A percentile compares a stretch with the other conserved stretches of the same genome.
Evolutionary conservation across 2,329 filamentous ascomycete species (phyloP).

Genomic region (Rhynchosporium graminicola): DNA sequence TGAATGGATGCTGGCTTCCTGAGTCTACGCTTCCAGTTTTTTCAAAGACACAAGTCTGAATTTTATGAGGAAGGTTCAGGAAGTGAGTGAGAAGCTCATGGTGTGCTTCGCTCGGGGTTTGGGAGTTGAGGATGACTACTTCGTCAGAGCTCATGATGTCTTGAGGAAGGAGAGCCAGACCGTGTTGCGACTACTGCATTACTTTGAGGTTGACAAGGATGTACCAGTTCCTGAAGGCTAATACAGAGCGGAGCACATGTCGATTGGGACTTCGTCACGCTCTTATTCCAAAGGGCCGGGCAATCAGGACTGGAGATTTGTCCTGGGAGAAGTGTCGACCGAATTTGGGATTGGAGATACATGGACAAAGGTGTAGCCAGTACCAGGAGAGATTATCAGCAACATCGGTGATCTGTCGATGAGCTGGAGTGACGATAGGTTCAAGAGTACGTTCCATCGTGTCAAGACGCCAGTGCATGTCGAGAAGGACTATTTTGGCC

Average conservation of each 20-base stretch:
- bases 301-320: slow-evolving; percentile 66
- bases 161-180: slow-evolving; percentile 51
- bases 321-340: slow-evolving; percentile 60
- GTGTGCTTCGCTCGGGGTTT: slow-evolving; percentile 55
- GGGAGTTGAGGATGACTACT: slow-evolving; percentile 55
- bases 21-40: slow-evolving; percentile 42
- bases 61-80: slow-evolving; percentile 42
- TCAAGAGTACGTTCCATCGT: slow-evolving; percentile 66
- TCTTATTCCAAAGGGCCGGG: slow-evolving; percentile 62
- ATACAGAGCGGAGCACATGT: slow-evolving; percentile 62
- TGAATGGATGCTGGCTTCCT: slow-evolving; percentile 38
- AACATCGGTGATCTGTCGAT: slow-evolving; percentile 68
- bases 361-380: slow-evolving; percentile 64
- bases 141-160: slow-evolving; percentile 54
- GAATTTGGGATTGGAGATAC: slow-evolving; percentile 58
- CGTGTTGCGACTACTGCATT: slow-evolving; percentile 58
- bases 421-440: slow-evolving; percentile 67
- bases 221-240: slow-evolving; percentile 47
- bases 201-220: slow-evolving; percentile 48
- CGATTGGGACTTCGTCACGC: slow-evolving; percentile 63
- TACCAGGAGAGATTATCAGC: slow-evolving; percentile 57
- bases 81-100: slow-evolving; percentile 55
- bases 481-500: slow-evolving; percentile 56
- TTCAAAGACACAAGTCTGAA: slow-evolving; percentile 50
- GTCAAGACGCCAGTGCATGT: slow-evolving; percentile 61